Evolutionary conservation across 352 stramenopile species (phyloP).

Genomic region (Pythium graminicola): DNA sequence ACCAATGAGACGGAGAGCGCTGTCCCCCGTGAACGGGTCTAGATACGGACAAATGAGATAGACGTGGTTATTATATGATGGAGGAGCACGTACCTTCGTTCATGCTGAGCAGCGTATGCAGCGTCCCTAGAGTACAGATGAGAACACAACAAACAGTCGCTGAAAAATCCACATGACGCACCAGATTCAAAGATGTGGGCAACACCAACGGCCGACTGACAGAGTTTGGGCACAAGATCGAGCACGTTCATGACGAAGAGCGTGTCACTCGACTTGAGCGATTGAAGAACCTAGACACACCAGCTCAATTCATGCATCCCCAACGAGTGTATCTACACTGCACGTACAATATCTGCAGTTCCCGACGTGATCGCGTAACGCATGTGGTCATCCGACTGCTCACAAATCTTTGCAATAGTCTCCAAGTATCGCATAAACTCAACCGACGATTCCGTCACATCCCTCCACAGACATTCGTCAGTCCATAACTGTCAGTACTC

Average conservation of each 20-base stretch:
- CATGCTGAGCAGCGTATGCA: slow-evolving; percentile 59
- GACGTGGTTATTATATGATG: not conserved
- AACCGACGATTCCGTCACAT: slow-evolving; percentile 45
- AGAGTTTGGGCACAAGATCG: slow-evolving; percentile 68
- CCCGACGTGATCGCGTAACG: slow-evolving; percentile 42
- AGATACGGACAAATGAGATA: not conserved
- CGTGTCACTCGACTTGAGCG: slow-evolving; percentile 66
- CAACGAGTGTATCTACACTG: not conserved
- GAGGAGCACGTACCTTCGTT: slow-evolving; percentile 38
- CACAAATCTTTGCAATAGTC: slow-evolving; percentile 53
- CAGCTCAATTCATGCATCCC: not conserved
- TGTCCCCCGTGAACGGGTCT: slow-evolving; percentile 78
- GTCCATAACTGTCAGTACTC: not conserved
- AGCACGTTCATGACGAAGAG: slow-evolving; percentile 83
- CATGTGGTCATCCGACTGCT: slow-evolving; percentile 52
- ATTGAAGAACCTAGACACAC: slow-evolving; percentile 48
- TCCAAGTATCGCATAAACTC: slow-evolving; percentile 79
- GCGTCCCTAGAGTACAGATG: slow-evolving; percentile 31
- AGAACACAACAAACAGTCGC: not conserved
- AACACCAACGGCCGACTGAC: slow-evolving; percentile 55
- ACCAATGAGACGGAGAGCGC: slow-evolving; percentile 65
- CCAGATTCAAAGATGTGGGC: slow-evolving; percentile 75
- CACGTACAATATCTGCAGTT: slow-evolving; percentile 27
- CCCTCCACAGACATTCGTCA: not conserved
- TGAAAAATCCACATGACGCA: slow-evolving; percentile 16